These are phyloP conservation scores for Phlebopus sp. DNA, from an alignment of 1,284 basidiomycete species.

Conservation along the genomic window DNA sequence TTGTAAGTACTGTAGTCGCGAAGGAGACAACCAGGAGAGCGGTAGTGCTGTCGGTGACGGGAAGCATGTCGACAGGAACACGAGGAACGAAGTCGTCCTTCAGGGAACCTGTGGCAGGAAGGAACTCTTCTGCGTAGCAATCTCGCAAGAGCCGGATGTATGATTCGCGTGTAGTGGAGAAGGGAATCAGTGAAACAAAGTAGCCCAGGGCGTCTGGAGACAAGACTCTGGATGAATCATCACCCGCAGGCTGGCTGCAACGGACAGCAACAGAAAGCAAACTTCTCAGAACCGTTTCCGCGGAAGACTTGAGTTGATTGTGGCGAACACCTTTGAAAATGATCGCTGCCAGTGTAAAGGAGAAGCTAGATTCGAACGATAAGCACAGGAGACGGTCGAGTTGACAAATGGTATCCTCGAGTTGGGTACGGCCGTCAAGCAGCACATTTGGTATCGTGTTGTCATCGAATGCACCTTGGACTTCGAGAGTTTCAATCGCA, in stretches of 20 bases:
- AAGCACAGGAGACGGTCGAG: slow-evolving; percentile 73
- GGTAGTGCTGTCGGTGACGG: slow-evolving; percentile 59
- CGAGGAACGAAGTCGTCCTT: slow-evolving; percentile 52
- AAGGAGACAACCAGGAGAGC: slow-evolving; percentile 78
- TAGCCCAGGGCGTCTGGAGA: slow-evolving; percentile 70
- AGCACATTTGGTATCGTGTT: slow-evolving; percentile 57
- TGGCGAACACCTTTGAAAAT: slow-evolving; percentile 86
- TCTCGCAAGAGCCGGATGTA: slow-evolving; percentile 63
- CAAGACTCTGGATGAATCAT: slow-evolving; percentile 43
- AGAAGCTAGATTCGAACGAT: slow-evolving; percentile 78
- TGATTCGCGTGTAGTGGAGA: slow-evolving; percentile 53
- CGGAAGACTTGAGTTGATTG: slow-evolving; percentile 56
- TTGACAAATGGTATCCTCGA: slow-evolving; percentile 71
- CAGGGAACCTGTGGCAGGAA: slow-evolving; percentile 36
- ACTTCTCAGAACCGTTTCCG: slow-evolving; percentile 55
- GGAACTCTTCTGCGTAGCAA: slow-evolving; percentile 51
- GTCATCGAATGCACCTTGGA: slow-evolving; percentile 54
- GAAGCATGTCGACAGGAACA: slow-evolving; percentile 59
- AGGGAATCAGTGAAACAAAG: slow-evolving; percentile 77
- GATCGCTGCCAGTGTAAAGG: slow-evolving; percentile 77
- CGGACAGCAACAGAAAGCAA: slow-evolving; percentile 57
- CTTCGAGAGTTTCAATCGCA: slow-evolving; percentile 66
- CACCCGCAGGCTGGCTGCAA: slow-evolving; percentile 38
- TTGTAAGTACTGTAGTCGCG: slow-evolving; percentile 70
- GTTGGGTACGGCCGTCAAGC: slow-evolving; percentile 59